Percentiles rank a stretch among this genome's conserved stretches.
phyloP scores from a whole-genome alignment of 108 stramenopile species.

The Fragilariopsis cylindrus region DNA sequence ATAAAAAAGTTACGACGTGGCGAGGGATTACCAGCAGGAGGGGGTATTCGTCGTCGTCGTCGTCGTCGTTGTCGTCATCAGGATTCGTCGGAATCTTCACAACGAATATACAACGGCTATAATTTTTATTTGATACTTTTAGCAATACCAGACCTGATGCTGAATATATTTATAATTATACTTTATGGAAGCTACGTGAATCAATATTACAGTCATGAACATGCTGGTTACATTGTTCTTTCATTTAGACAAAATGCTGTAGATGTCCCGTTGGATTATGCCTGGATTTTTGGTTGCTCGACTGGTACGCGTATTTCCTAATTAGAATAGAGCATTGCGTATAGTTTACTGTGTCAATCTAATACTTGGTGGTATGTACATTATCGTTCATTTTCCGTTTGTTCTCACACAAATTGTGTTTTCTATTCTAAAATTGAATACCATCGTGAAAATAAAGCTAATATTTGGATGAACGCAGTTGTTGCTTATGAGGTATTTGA shows the following conservation, averaged over 20 bases:
- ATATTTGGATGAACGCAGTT: conserved; percentile 2
- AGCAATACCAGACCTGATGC: neutral
- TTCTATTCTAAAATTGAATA: too few species aligned
- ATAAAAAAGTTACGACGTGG: too few species aligned
- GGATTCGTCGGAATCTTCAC: too few species aligned
- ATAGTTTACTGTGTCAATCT: too few species aligned
- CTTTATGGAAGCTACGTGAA: neutral
- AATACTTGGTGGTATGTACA: too few species aligned
- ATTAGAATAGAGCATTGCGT: too few species aligned
- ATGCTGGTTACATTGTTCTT: neutral
- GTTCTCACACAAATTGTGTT: too few species aligned
- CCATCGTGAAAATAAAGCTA: neutral
- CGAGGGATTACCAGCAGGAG: too few species aligned
- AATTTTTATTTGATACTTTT: neutral
- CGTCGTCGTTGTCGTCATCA: neutral
- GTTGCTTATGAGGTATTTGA: neutral
- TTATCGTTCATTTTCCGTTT: too few species aligned
- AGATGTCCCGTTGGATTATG: neutral
- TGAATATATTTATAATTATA: neutral
- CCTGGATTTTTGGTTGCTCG: neutral
- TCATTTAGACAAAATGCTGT: too few species aligned
- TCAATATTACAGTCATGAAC: neutral
- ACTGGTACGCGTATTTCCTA: neutral
- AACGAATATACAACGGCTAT: neutral
- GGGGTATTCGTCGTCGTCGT: neutral